Conservation (phyloP, 176 grass and related monocot species). For the Rhynchospora breviuscula region DNA sequence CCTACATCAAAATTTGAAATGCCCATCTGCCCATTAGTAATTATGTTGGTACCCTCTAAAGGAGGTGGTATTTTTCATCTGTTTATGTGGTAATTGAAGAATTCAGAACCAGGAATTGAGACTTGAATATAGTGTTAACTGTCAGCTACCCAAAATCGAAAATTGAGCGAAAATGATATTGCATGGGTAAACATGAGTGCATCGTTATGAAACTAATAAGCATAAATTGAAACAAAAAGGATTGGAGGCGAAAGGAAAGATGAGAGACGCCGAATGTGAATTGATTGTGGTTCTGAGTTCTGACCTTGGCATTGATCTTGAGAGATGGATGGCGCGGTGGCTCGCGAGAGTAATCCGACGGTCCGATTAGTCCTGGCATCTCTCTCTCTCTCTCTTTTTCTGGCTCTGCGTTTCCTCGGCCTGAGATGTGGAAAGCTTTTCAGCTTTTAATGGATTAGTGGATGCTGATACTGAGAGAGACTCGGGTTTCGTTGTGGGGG, state of each 20-base stretch:
- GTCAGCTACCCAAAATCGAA: not conserved
- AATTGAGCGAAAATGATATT: not conserved
- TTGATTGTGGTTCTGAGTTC: not conserved
- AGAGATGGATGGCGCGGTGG: constrained; percentile 72
- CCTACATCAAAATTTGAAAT: constrained; percentile 37
- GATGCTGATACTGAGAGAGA: not conserved
- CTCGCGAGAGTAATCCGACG: constrained; percentile 66
- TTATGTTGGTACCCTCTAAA: not conserved
- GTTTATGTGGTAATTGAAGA: not conserved
- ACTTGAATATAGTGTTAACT: too few species aligned
- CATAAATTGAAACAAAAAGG: not conserved
- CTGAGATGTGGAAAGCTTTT: not conserved
- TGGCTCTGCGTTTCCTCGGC: not conserved
- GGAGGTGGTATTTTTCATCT: not conserved
- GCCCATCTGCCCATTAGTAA: not conserved
- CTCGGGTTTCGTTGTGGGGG: not conserved
- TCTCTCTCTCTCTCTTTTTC: constrained; percentile 1
- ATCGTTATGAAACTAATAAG: not conserved
- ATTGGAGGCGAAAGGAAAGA: not conserved
- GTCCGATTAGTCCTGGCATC: constrained; percentile 74
- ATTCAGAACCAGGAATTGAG: not conserved
- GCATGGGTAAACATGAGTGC: too few species aligned
- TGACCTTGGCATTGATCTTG: constrained; percentile 82
- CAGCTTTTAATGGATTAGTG: not conserved
- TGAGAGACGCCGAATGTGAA: not conserved